Percentiles rank a stretch among this genome's conserved stretches.
Conservation (phyloP, 2,329 filamentous ascomycete genomes). For the Scytalidium lignicola region DNA sequence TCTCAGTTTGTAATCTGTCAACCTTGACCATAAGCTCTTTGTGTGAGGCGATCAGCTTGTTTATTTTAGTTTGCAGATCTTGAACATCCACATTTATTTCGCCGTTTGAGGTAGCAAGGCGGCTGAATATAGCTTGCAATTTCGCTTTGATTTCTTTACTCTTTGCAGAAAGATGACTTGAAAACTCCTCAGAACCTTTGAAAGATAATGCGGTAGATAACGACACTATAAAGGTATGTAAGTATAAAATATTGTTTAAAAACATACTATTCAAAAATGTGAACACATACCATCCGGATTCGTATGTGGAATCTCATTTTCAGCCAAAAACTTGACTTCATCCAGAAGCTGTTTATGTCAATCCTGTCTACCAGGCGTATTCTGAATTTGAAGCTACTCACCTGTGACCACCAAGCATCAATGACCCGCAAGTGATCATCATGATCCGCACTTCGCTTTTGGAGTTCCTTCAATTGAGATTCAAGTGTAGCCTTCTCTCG, state of each 20-base stretch:
- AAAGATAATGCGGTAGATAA: slow-evolving; percentile 57
- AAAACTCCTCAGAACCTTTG: slow-evolving; percentile 65
- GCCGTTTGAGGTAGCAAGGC: slow-evolving; percentile 46
- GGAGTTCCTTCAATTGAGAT: slow-evolving; percentile 71
- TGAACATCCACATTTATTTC: slow-evolving; percentile 61
- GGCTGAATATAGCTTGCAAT: slow-evolving; percentile 63
- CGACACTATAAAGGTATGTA: slow-evolving; percentile 39
- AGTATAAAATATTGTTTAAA: slow-evolving; percentile 9
- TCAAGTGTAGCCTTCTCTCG: slow-evolving; percentile 81
- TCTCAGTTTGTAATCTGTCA: slow-evolving; percentile 70
- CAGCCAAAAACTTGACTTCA: slow-evolving; percentile 56
- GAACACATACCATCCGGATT: slow-evolving; percentile 33
- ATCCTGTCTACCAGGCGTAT: background rate
- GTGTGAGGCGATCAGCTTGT: slow-evolving; percentile 70
- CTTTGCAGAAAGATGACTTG: slow-evolving; percentile 72
- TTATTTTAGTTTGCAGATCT: slow-evolving; percentile 70
- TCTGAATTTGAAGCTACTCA: slow-evolving; percentile 39
- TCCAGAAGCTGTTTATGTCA: slow-evolving; percentile 48
- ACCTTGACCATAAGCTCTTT: slow-evolving; percentile 76
- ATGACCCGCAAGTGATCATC: slow-evolving; percentile 89
- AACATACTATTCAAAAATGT: no score
- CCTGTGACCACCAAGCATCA: slow-evolving; percentile 93
- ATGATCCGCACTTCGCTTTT: slow-evolving; percentile 74
- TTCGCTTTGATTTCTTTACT: slow-evolving; percentile 71
- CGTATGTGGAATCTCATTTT: slow-evolving; percentile 41